phyloP scores from a whole-genome alignment of 768 basidiomycete species.

The Hygrocybe punicea region DNA sequence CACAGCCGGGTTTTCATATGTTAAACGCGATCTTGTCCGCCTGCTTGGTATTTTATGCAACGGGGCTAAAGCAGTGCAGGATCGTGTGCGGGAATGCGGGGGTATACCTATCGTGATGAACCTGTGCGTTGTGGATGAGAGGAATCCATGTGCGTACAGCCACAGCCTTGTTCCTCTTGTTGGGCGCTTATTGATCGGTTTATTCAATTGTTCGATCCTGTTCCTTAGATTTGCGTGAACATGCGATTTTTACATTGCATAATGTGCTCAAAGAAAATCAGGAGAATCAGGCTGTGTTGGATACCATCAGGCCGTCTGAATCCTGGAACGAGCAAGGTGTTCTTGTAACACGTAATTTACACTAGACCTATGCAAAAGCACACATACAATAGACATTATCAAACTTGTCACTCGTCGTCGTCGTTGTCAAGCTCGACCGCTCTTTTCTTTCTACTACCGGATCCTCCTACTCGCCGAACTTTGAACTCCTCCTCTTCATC shows the following conservation, averaged over 20 bases:
- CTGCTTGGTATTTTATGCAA: slow-evolving; percentile 77
- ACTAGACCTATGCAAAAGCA: slow-evolving; percentile 12
- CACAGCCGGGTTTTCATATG: slow-evolving; percentile 68
- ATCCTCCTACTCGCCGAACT: slow-evolving; percentile 53
- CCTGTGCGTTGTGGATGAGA: slow-evolving; percentile 84
- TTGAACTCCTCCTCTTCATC: slow-evolving; percentile 70
- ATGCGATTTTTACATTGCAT: slow-evolving; percentile 81
- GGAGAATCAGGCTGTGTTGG: slow-evolving; percentile 78
- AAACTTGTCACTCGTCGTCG: slow-evolving; percentile 50
- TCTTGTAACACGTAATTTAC: slow-evolving; percentile 16
- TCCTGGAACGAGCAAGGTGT: slow-evolving; percentile 58
- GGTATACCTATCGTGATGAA: slow-evolving; percentile 84
- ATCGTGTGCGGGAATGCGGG: slow-evolving; percentile 63
- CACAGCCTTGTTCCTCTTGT: neutral
- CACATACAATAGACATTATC: slow-evolving; percentile 9
- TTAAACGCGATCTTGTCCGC: slow-evolving; percentile 89
- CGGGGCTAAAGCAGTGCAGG: slow-evolving; percentile 63
- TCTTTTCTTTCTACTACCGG: slow-evolving; percentile 51
- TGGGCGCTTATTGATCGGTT: slow-evolving; percentile 9
- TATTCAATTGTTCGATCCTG: slow-evolving; percentile 8
- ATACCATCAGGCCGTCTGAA: slow-evolving; percentile 61
- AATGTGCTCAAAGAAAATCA: slow-evolving; percentile 73
- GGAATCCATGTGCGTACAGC: slow-evolving; percentile 79
- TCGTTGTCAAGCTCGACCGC: slow-evolving; percentile 61
- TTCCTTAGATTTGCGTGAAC: slow-evolving; percentile 76